Conservation (phyloP, 257 asterid species). For the Vinca minor region DNA sequence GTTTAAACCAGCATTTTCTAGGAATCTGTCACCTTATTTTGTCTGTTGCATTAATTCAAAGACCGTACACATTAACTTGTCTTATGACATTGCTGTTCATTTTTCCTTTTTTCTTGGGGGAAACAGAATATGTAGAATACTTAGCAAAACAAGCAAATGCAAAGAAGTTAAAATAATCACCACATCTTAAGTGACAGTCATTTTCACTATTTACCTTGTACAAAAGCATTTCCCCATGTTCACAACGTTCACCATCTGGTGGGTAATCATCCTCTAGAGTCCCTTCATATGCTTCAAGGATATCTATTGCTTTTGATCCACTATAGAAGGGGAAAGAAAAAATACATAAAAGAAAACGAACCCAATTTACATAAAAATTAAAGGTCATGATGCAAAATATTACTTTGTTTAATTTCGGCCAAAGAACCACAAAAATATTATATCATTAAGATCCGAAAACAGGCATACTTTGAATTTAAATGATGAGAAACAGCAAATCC, state of each 20-base stretch:
- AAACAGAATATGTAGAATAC: not conserved
- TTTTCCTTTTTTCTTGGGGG: not conserved
- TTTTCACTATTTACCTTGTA: conserved; percentile 56
- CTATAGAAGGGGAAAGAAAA: conserved; percentile 27
- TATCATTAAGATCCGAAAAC: conserved; percentile 9
- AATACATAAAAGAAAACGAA: not conserved
- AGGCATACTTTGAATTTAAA: conserved; percentile 66
- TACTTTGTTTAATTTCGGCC: not conserved
- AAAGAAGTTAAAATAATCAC: conserved; percentile 1
- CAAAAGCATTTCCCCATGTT: conserved; percentile 96
- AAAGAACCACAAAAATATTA: not conserved
- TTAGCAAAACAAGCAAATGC: not conserved
- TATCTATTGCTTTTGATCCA: conserved; percentile 91
- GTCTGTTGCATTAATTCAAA: not conserved
- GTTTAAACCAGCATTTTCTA: not conserved
- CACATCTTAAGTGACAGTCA: not conserved
- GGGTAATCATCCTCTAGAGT: conserved; percentile 97
- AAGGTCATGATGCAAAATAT: not conserved
- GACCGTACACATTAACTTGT: too few relatives aligned
- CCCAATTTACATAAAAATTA: not conserved
- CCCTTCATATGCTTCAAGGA: conserved; percentile 98
- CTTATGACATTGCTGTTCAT: not conserved
- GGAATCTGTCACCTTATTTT: too few relatives aligned
- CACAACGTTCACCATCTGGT: conserved; percentile 89
- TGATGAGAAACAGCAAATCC: conserved; percentile 98